phyloP scores from a whole-genome alignment of 1,284 basidiomycete genomes.

The Trichosporon ovoides region DNA sequence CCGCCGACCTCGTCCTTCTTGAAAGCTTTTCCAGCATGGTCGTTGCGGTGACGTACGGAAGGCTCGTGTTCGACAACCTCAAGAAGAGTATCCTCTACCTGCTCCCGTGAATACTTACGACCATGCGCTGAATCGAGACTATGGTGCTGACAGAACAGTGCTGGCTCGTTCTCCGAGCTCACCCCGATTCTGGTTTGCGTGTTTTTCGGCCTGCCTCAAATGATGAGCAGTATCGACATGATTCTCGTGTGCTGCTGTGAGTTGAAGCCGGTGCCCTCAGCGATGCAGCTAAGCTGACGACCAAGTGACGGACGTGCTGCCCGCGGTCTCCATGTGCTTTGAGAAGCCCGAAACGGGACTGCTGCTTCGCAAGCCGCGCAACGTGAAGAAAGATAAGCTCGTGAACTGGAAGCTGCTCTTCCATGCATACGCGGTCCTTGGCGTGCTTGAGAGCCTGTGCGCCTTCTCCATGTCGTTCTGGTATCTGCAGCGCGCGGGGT shows the following conservation, averaged over 20 bases:
- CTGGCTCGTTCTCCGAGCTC: conserved; percentile 59
- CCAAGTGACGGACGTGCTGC: conserved; percentile 53
- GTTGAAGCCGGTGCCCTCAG: background rate
- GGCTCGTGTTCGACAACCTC: conserved; percentile 65
- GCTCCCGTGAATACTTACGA: conserved; percentile 25
- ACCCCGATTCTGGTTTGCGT: conserved; percentile 61
- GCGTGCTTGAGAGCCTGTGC: conserved; percentile 56
- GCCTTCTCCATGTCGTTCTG: conserved; percentile 53
- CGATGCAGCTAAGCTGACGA: background rate
- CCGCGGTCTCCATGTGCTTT: conserved; percentile 56
- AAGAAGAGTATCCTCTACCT: conserved; percentile 52
- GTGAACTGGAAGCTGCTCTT: conserved; percentile 54
- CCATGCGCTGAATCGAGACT: too few species aligned
- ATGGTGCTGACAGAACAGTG: conserved; percentile 26
- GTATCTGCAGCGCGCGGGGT: conserved; percentile 55
- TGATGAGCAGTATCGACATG: conserved; percentile 55
- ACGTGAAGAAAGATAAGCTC: conserved; percentile 55
- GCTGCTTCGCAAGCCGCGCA: conserved; percentile 60
- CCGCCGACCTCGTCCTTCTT: conserved; percentile 47
- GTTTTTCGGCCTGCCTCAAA: conserved; percentile 54
- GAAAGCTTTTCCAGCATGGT: conserved; percentile 49
- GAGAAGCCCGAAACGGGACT: conserved; percentile 58
- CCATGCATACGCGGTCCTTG: conserved; percentile 63
- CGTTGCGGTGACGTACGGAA: conserved; percentile 54
- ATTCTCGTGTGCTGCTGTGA: conserved; percentile 24